phyloP scores from a whole-genome alignment of 345 rosid species.

The Lepidium didymum region DNA sequence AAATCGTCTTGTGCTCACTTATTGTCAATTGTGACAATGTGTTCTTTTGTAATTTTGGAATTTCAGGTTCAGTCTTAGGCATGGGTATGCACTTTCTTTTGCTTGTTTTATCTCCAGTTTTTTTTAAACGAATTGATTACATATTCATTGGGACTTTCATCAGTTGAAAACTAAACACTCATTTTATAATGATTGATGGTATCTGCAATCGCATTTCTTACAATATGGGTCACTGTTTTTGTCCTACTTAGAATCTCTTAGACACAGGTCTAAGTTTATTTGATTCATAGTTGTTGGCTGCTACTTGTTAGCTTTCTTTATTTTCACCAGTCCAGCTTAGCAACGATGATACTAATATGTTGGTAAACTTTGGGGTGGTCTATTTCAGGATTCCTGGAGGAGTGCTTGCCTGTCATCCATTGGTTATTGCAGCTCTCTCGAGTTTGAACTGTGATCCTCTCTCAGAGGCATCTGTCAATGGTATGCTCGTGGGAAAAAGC shows the following conservation, averaged over 20 bases:
- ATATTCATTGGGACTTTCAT: neutral
- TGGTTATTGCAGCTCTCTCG: slow-evolving; percentile 85
- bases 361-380: slow-evolving; percentile 1
- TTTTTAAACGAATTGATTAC: neutral
- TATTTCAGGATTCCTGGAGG: slow-evolving; percentile 79
- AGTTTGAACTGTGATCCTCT: slow-evolving; percentile 78
- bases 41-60: slow-evolving; percentile 10
- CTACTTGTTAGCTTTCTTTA: neutral
- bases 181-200: neutral
- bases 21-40: slow-evolving; percentile 7
- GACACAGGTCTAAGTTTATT: slow-evolving; percentile 1
- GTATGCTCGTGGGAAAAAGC: slow-evolving; percentile 37
- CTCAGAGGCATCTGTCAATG: slow-evolving; percentile 97
- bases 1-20: neutral
- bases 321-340: neutral
- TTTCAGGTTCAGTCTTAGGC: slow-evolving; percentile 86
- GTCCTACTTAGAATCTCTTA: neutral
- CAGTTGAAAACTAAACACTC: neutral
- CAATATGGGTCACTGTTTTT: neutral
- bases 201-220: neutral
- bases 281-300: neutral
- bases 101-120: neutral
- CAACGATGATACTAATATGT: neutral
- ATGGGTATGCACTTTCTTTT: slow-evolving; percentile 48
- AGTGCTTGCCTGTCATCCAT: slow-evolving; percentile 78